Evolutionary conservation across 805 yeast genomes (phyloP).

Genomic region (Wickerhamiella qilinensis): DNA sequence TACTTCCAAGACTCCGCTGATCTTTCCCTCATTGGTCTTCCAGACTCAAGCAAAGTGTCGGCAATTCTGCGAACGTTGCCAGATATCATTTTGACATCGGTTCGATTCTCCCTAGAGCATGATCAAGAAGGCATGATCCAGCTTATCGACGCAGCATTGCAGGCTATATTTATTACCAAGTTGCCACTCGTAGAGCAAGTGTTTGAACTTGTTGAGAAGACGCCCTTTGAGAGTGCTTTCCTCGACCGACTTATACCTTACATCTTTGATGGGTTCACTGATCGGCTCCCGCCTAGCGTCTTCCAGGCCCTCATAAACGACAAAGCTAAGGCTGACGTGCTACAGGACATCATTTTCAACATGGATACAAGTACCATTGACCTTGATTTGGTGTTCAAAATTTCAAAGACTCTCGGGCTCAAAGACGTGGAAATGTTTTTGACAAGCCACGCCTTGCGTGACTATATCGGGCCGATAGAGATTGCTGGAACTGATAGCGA

Average conservation of each 20-base stretch:
- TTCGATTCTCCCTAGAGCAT: constrained; percentile 28
- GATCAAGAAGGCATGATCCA: constrained; percentile 16
- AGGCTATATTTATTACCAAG: constrained; percentile 23
- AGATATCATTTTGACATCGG: constrained; percentile 38
- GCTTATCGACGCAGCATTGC: constrained; percentile 27
- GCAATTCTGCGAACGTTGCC: constrained; percentile 38
- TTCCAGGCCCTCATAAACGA: constrained; percentile 44
- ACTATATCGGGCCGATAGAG: constrained; percentile 31
- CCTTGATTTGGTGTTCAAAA: constrained; percentile 52
- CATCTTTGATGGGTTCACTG: constrained; percentile 32
- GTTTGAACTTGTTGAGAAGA: constrained; percentile 28
- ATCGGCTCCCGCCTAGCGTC: constrained; percentile 42
- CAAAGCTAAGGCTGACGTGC: constrained; percentile 29
- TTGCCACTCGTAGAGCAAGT: constrained; percentile 26
- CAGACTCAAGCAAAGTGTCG: constrained; percentile 27
- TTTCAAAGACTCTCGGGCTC: constrained; percentile 41
- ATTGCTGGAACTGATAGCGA: constrained; percentile 4
- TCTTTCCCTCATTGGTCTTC: constrained; percentile 36
- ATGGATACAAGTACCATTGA: constrained; percentile 57
- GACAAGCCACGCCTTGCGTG: constrained; percentile 54
- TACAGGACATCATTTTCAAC: constrained; percentile 56
- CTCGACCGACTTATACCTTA: constrained; percentile 38
- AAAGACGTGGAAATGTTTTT: constrained; percentile 52
- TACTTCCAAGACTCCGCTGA: constrained; percentile 37
- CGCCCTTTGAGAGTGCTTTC: constrained; percentile 25